Evolutionary conservation across 441 rosid genomes (phyloP).

Genomic region (Mallotus repandus): DNA sequence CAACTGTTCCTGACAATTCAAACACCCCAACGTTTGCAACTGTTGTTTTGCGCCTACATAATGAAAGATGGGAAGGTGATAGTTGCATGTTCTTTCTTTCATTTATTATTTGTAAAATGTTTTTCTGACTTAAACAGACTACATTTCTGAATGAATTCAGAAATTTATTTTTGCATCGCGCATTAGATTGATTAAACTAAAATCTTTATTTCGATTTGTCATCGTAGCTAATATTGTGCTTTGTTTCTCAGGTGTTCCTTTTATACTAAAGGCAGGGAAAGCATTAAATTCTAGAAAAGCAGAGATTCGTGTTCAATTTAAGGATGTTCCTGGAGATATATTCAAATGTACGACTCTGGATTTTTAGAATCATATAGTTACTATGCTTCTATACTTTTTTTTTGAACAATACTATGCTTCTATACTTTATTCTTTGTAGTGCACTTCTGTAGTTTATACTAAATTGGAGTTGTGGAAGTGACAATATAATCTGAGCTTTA

Average conservation of each 20-base stretch:
- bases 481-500: neutral
- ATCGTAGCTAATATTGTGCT: neutral
- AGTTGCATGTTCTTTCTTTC: slow-evolving; percentile 11
- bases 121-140: neutral
- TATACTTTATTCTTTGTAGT: neutral
- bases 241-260: slow-evolving; percentile 80
- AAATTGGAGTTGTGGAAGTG: slow-evolving; percentile 8
- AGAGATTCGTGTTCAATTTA: slow-evolving; percentile 93
- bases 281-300: slow-evolving; percentile 96
- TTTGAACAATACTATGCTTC: neutral
- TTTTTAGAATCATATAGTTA: slow-evolving; percentile 12
- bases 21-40: slow-evolving; percentile 98
- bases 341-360: slow-evolving; percentile 61
- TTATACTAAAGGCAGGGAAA: slow-evolving; percentile 94
- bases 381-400: neutral
- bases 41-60: slow-evolving; percentile 72
- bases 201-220: slow-evolving; percentile 15
- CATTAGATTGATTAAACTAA: slow-evolving; percentile 1
- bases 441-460: neutral
- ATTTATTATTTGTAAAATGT: neutral
- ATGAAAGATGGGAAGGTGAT: slow-evolving; percentile 99
- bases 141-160: slow-evolving; percentile 8
- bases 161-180: neutral
- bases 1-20: slow-evolving; percentile 87
- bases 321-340: slow-evolving; percentile 98